Evolutionary conservation across 441 rosid species (phyloP).

Genomic region (Breynia disticha): DNA sequence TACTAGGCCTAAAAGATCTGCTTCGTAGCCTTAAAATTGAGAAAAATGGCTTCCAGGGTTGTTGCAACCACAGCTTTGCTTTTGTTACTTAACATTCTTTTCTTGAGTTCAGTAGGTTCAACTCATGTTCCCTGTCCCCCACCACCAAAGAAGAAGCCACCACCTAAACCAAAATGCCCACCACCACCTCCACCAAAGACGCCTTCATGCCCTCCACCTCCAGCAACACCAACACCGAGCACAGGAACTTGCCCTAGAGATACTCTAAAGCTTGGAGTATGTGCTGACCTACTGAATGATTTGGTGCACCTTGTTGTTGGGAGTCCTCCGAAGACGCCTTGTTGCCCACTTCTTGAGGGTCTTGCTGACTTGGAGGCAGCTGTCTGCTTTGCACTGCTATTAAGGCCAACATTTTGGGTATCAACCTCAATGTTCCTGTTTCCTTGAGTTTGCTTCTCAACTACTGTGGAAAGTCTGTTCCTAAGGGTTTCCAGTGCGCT

Average conservation of each 20-base stretch:
- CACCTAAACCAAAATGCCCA: no score
- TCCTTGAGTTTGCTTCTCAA: constrained; percentile 38
- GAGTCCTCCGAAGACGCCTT: constrained; percentile 26
- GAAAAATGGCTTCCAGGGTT: constrained; percentile 28
- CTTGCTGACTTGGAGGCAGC: constrained; percentile 41
- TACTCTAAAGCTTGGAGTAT: constrained; percentile 36
- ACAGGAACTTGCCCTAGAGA: constrained; percentile 28
- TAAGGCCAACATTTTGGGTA: constrained; percentile 30
- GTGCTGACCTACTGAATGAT: constrained; percentile 22
- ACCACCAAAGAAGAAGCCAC: no score
- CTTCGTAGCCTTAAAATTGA: no score
- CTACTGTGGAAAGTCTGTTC: constrained; percentile 28
- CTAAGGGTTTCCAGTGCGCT: constrained; percentile 33
- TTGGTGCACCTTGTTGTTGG: constrained; percentile 28
- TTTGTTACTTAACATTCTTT: constrained; percentile 26
- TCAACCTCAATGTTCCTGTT: constrained; percentile 28
- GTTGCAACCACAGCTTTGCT: constrained; percentile 22
- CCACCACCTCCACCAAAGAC: constrained; percentile 10
- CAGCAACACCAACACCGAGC: constrained; percentile 14
- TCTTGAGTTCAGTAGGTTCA: constrained; percentile 28
- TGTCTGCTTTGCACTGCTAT: constrained; percentile 40
- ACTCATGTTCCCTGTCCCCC: constrained; percentile 25
- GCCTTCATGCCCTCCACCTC: constrained; percentile 10
- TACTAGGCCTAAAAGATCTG: no score
- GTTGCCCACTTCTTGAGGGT: constrained; percentile 27